Evolutionary conservation across 2,329 filamentous ascomycete genomes (phyloP).

Genomic region (Trichoderma guizhouense): DNA sequence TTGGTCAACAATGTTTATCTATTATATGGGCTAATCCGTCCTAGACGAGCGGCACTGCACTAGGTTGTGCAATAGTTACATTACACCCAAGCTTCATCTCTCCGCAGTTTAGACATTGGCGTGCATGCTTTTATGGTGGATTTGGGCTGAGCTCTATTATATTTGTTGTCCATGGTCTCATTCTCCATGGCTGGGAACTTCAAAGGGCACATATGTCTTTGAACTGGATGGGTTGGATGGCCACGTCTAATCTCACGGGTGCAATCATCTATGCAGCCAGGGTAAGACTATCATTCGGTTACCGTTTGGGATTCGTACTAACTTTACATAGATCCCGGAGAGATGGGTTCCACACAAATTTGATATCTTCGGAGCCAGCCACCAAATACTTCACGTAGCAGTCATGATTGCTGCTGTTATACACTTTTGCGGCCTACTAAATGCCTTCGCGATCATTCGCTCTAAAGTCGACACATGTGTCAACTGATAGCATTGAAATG

Average conservation of each 20-base stretch:
- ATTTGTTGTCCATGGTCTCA: slow-evolving; percentile 10
- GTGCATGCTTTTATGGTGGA: slow-evolving; percentile 21
- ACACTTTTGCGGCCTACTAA: background rate
- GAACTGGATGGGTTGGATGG: background rate
- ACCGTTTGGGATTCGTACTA: background rate
- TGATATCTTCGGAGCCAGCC: background rate
- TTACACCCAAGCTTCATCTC: slow-evolving; percentile 19
- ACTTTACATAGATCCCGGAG: background rate
- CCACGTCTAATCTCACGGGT: background rate
- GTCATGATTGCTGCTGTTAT: background rate
- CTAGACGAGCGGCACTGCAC: background rate
- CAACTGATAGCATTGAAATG: background rate
- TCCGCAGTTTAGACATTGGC: slow-evolving; percentile 14
- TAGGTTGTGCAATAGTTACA: slow-evolving; percentile 7
- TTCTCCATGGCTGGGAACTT: background rate
- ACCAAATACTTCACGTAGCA: background rate
- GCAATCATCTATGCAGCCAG: background rate
- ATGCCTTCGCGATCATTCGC: background rate
- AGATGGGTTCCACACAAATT: background rate
- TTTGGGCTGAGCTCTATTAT: slow-evolving; percentile 22
- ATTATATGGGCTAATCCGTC: background rate
- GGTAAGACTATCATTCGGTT: background rate
- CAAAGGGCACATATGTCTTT: background rate
- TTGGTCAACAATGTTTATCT: background rate
- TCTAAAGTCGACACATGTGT: background rate